Evolutionary conservation across 106 monocot species (phyloP).

Genomic region (Acorus calamus): DNA sequence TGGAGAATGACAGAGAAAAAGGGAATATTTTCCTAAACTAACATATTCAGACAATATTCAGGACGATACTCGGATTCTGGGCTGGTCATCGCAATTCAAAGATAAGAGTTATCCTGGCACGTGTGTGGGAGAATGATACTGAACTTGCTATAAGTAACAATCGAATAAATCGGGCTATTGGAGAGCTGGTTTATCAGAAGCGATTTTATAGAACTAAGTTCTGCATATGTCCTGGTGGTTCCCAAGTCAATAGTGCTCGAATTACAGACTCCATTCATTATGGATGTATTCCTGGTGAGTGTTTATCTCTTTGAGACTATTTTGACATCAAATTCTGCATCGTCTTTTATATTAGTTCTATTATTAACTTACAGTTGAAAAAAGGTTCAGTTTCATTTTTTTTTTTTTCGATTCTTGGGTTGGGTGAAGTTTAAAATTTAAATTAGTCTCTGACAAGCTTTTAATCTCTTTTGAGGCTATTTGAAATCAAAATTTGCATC

Average conservation of each 20-base stretch:
- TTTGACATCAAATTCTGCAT: too few relatives aligned
- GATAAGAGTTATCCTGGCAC: slow-evolving; percentile 93
- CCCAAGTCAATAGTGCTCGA: slow-evolving; percentile 95
- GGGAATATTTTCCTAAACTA: neutral
- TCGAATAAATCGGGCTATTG: slow-evolving; percentile 78
- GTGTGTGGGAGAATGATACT: slow-evolving; percentile 93
- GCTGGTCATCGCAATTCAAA: slow-evolving; percentile 95
- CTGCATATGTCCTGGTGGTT: slow-evolving; percentile 98
- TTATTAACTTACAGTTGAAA: too few relatives aligned
- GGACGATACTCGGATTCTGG: slow-evolving; percentile 95
- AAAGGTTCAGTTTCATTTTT: too few relatives aligned
- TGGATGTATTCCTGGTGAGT: slow-evolving; percentile 80
- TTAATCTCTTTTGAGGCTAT: too few relatives aligned
- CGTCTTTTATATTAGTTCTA: too few relatives aligned
- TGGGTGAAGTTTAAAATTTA: too few relatives aligned
- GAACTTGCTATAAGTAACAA: slow-evolving; percentile 97
- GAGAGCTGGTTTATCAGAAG: slow-evolving; percentile 85
- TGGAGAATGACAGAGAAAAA: neutral
- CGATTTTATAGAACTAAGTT: slow-evolving; percentile 78
- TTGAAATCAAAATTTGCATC: too few relatives aligned
- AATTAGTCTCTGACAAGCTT: too few relatives aligned
- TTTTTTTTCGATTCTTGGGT: too few relatives aligned
- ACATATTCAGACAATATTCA: slow-evolving; percentile 12
- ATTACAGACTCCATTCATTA: slow-evolving; percentile 96
- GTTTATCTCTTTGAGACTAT: too few relatives aligned